Evolutionary conservation across 2,329 filamentous ascomycete genomes (phyloP).

Genomic region (Periconia sp.): DNA sequence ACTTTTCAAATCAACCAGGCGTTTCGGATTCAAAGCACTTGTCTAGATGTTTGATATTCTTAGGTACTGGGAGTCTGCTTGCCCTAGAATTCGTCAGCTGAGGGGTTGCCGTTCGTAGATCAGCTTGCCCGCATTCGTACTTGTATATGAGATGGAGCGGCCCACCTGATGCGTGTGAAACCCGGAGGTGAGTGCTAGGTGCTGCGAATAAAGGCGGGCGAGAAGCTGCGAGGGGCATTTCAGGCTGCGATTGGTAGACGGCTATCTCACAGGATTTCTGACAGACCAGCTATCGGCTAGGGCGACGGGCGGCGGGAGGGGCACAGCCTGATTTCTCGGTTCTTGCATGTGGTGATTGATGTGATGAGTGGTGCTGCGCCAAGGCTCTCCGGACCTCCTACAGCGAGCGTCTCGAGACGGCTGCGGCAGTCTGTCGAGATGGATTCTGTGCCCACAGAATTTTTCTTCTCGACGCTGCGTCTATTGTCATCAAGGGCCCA

Average conservation of each 20-base stretch:
- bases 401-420: slow-evolving; percentile 2
- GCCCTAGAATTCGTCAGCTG: background rate
- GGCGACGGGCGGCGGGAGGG: background rate
- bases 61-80: background rate
- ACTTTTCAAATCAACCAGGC: background rate
- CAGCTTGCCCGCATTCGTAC: background rate
- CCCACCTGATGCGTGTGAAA: slow-evolving; percentile 1
- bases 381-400: background rate
- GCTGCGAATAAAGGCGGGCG: slow-evolving; percentile 1
- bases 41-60: background rate
- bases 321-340: background rate
- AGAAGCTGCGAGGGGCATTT: background rate
- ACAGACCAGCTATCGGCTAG: background rate
- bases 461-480: background rate
- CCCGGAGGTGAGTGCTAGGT: too few species aligned
- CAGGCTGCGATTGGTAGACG: background rate
- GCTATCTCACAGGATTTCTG: background rate
- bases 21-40: background rate
- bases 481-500: background rate
- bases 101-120: slow-evolving; percentile 4
- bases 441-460: background rate
- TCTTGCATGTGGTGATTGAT: too few species aligned
- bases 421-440: background rate
- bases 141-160: background rate
- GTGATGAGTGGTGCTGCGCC: background rate